Evolutionary conservation across 768 basidiomycete species (phyloP).

Genomic region (Kwoniella europaea): DNA sequence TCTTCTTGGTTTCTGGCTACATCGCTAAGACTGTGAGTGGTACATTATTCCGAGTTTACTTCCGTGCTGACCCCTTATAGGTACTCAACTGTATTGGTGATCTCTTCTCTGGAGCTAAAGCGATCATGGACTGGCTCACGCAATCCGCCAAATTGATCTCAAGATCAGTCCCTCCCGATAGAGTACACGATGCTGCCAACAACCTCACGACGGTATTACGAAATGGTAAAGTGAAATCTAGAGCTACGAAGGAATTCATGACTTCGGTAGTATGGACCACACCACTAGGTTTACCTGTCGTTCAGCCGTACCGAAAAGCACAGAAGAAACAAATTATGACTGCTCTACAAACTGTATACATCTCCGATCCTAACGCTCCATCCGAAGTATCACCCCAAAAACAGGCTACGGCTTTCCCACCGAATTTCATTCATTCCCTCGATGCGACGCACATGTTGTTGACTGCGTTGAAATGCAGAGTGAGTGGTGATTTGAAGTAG

Average conservation of each 20-base stretch:
- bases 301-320: constrained; percentile 89
- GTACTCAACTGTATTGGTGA: constrained; percentile 83
- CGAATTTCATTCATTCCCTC: constrained; percentile 96
- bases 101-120: constrained; percentile 87
- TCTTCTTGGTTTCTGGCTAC: constrained; percentile 76
- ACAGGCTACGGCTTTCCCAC: constrained; percentile 96
- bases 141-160: constrained; percentile 80
- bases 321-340: constrained; percentile 83
- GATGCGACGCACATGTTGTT: constrained; percentile 99
- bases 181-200: constrained; percentile 46
- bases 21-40: constrained; percentile 72
- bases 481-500: constrained; percentile 30
- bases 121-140: constrained; percentile 90
- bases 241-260: constrained; percentile 73
- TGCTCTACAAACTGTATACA: constrained; percentile 80
- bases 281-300: constrained; percentile 89
- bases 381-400: constrained; percentile 82
- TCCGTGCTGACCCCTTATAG: constrained; percentile 53
- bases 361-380: constrained; percentile 79
- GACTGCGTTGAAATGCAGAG: constrained; percentile 86
- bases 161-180: constrained; percentile 76
- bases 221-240: constrained; percentile 19
- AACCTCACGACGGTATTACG: constrained; percentile 16
- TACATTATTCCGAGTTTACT: neutral
- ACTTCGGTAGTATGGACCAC: constrained; percentile 95